Base-by-base conservation (phyloP, 768 basidiomycete species). In the Lactarius sanguifluus region DNA sequence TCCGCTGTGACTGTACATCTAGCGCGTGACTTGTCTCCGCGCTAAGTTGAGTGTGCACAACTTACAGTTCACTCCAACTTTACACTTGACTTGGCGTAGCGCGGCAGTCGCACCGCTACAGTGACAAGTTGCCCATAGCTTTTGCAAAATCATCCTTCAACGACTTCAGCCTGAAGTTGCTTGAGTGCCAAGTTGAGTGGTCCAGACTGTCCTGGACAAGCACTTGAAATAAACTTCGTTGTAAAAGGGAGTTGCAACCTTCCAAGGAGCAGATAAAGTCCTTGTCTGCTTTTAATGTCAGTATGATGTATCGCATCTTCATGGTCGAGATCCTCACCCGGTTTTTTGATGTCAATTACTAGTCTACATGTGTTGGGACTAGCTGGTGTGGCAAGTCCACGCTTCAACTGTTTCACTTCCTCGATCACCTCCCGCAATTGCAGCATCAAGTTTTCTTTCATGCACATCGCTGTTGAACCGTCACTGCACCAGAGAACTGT, bases 181-280 rank as follows among this genome's bases (percentile, higher is more conserved):
- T 52, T 47, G 43, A 50, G 5, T 15, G 9, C 36, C 36, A 3
- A 36, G 32, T 61, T 10, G 45, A 23, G 47, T 61, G 32, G 45
- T 52, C 30, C 47, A 52, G 47, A 40, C n/a, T 61, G 61, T 61
- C 34, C 6, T 36, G n/a, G 50, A 40, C 50, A 38, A 61, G 47
- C n/a, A 61, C 34, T 54, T 52, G 34, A 23, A 61, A 50, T 23
- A 61, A 25, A 10, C 61, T 61, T 61, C 16, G 13, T 23, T 38
- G 47, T 18, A 61, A 25, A 16, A 61, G 34, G 13, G 61, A 54
- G 61, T 9, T 38, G 16, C 28, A 60, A 3, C 32, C 8, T 34
- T 45, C 13, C 57, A 58, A 58, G 25, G 38, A 41, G 23, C 5
- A 7, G 25, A 60, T n/a, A 32, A 60, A 45, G 8, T 40, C 38